These are phyloP conservation scores for Iris macrosiphon DNA, from an alignment of 106 monocot species.

Conservation along the genomic window DNA sequence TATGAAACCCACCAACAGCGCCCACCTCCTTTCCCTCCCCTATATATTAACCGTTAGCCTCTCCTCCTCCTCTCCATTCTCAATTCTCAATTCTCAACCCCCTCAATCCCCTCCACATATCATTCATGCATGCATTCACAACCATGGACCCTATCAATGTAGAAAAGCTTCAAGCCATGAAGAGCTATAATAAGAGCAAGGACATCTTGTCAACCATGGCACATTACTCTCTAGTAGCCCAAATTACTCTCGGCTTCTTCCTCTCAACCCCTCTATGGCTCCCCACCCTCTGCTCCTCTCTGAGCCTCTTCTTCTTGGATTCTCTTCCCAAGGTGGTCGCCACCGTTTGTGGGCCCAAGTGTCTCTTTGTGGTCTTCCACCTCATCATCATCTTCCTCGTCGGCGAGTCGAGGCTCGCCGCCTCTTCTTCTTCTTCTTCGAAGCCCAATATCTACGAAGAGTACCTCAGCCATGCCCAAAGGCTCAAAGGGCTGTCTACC, in stretches of 20 bases:
- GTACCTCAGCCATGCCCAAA: conserved; percentile 12
- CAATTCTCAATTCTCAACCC: neutral
- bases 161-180: conserved; percentile 47
- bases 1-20: neutral
- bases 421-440: conserved; percentile 10
- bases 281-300: conserved; percentile 6
- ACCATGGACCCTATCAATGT: conserved; percentile 27
- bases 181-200: conserved; percentile 28
- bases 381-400: conserved; percentile 40
- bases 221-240: conserved; percentile 9
- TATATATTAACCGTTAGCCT: no score
- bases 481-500: neutral
- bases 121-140: neutral
- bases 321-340: conserved; percentile 13
- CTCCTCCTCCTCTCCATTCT: conserved; percentile 9
- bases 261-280: conserved; percentile 45
- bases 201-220: conserved; percentile 19
- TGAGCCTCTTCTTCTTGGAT: conserved; percentile 21
- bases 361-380: conserved; percentile 39
- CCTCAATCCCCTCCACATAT: no score
- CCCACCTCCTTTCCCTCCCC: neutral
- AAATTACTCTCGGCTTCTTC: conserved; percentile 24
- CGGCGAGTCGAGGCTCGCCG: conserved; percentile 30
- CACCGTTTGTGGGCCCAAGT: conserved; percentile 23
- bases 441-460: conserved; percentile 29